Evolutionary conservation across 164 flowering plant genomes (phyloP).

Genomic region (Vitis rupestris): DNA sequence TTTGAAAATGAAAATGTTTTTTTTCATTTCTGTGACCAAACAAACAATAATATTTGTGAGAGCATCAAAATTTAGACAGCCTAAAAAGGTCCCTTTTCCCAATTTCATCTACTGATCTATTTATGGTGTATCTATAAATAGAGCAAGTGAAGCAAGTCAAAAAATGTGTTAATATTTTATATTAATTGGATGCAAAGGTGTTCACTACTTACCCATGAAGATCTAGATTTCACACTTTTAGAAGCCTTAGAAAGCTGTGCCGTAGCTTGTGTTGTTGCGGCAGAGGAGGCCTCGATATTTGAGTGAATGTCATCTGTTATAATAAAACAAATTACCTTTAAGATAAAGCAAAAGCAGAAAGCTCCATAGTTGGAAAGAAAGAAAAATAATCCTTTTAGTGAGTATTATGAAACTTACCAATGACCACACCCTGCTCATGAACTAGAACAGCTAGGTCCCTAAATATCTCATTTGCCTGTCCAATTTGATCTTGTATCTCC

Average conservation of each 20-base stretch:
- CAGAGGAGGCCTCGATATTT: constrained; percentile 54
- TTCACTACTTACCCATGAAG: constrained; percentile 57
- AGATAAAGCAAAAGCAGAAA: background rate
- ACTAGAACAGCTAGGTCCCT: constrained; percentile 78
- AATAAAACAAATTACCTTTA: constrained; percentile 2
- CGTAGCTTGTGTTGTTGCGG: constrained; percentile 54
- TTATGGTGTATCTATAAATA: too few relatives aligned
- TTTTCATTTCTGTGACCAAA: too few relatives aligned
- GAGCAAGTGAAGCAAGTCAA: background rate
- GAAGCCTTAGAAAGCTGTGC: constrained; percentile 60
- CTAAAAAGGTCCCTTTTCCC: too few relatives aligned
- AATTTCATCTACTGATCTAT: too few relatives aligned
- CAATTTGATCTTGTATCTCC: constrained; percentile 64
- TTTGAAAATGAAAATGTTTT: too few relatives aligned
- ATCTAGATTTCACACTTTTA: constrained; percentile 54
- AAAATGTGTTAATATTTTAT: too few relatives aligned
- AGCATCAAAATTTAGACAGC: too few relatives aligned
- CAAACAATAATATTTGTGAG: too few relatives aligned
- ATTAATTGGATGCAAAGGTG: background rate
- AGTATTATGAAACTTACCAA: constrained; percentile 42
- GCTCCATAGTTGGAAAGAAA: background rate
- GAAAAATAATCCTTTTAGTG: background rate
- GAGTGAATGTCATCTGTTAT: constrained; percentile 65
- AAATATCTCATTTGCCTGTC: constrained; percentile 45
- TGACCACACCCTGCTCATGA: constrained; percentile 64